phyloP scores from a whole-genome alignment of 2,329 filamentous ascomycete genomes.

The Beauveria varroae region DNA sequence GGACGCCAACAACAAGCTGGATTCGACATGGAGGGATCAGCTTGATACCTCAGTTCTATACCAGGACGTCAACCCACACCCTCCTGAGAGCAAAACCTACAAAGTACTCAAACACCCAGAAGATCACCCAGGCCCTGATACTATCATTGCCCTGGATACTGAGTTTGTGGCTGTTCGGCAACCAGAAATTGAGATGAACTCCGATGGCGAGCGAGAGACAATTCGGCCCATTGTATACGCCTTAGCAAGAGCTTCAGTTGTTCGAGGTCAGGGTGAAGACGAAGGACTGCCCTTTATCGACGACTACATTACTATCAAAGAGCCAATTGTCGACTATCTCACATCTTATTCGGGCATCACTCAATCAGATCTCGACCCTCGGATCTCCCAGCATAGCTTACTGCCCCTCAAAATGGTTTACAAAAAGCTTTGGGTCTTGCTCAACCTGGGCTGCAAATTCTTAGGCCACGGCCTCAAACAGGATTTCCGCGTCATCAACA shows the following conservation, averaged over 20 bases:
- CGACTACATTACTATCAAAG: slow-evolving; percentile 88
- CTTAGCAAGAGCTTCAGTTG: slow-evolving; percentile 84
- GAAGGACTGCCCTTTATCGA: slow-evolving; percentile 90
- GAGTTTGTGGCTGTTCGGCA: slow-evolving; percentile 92
- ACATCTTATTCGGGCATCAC: slow-evolving; percentile 92
- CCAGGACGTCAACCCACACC: slow-evolving; percentile 49
- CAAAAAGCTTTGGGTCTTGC: slow-evolving; percentile 94
- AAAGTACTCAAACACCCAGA: slow-evolving; percentile 45
- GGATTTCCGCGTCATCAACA: slow-evolving; percentile 97
- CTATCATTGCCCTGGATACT: slow-evolving; percentile 83
- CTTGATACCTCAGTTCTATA: slow-evolving; percentile 83
- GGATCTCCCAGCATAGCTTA: slow-evolving; percentile 71
- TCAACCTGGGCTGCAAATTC: slow-evolving; percentile 91
- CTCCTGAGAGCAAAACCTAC: slow-evolving; percentile 44
- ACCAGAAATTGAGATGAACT: slow-evolving; percentile 93
- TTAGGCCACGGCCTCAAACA: slow-evolving; percentile 89
- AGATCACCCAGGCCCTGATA: slow-evolving; percentile 64
- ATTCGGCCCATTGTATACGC: slow-evolving; percentile 87
- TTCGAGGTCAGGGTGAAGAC: slow-evolving; percentile 69
- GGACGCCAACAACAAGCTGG: slow-evolving; percentile 70
- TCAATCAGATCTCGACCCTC: slow-evolving; percentile 73
- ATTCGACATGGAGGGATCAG: slow-evolving; percentile 76
- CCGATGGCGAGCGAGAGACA: slow-evolving; percentile 84
- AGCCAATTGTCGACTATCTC: slow-evolving; percentile 89
- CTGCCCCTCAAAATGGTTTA: slow-evolving; percentile 86